Evolutionary conservation across 352 stramenopile genomes (phyloP).

Genomic region (Peronospora destructor): DNA sequence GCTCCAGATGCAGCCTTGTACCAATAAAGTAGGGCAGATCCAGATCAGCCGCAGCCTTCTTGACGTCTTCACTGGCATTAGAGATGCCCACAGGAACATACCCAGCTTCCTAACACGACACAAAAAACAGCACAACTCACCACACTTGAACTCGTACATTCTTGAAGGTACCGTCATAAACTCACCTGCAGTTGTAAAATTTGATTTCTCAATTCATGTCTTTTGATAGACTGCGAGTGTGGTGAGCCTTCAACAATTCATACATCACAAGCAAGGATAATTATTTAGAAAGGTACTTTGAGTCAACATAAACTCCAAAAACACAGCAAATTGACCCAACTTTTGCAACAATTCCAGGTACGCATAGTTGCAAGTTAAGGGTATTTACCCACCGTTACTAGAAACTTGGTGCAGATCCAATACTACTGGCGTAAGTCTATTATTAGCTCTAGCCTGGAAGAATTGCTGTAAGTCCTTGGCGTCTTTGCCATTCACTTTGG

Average conservation of each 20-base stretch:
- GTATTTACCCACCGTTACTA: conserved; percentile 43
- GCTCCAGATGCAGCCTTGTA: conserved; percentile 39
- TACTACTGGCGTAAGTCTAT: conserved; percentile 50
- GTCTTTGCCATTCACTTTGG: conserved; percentile 26
- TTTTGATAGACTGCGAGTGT: conserved; percentile 72
- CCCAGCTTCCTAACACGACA: conserved; percentile 30
- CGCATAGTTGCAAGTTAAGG: neutral
- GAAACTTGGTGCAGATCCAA: conserved; percentile 69
- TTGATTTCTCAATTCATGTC: conserved; percentile 60
- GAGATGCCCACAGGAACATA: conserved; percentile 74
- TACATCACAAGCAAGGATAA: neutral
- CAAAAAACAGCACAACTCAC: neutral
- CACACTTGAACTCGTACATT: neutral
- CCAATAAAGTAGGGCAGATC: conserved; percentile 74
- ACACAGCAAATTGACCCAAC: too few species aligned
- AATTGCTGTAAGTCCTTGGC: conserved; percentile 28
- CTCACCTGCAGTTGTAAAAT: conserved; percentile 55
- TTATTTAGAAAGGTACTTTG: too few species aligned
- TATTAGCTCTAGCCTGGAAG: conserved; percentile 36
- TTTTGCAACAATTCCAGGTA: too few species aligned
- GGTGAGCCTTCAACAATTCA: conserved; percentile 40
- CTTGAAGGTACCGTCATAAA: neutral
- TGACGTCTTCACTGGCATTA: conserved; percentile 82
- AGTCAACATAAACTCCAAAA: too few species aligned
- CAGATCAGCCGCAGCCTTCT: conserved; percentile 50